Evolutionary conservation across 192 early-diverging fungal species (phyloP), one percentile per base, ranked within the genome.

Genomic region (Backusella morwellensis): DNA sequence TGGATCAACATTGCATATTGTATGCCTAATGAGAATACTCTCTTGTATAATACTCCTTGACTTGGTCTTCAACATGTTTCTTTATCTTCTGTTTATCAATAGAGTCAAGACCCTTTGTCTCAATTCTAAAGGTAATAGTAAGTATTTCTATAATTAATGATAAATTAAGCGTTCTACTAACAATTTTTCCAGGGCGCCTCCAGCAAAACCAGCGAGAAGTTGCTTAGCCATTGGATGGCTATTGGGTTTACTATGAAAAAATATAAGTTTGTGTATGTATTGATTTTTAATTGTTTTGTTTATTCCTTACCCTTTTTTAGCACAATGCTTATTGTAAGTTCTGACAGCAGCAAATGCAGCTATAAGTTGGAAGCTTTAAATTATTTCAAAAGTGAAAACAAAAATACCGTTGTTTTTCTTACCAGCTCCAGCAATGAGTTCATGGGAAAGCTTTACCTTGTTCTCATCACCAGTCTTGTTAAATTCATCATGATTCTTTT

Each of bases 31-130:
- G 42, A 44, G 42, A 44, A 15, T 19, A 44, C 15, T 44, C 42
- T 44, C 15, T 44, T 44, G 42, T 44, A 3, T 86, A 86, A 63
- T 81, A 77, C 4, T 78, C 12, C 36, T 76, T 34, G 32, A 80
- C 80, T 26, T 83, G 69, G 42, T 84, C 38, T 67, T 86, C 81
- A 74, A 82, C 85, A 63, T 86, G 77, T 11, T 77, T 77, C 80
- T 85, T 85, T 59, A 83, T 80, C 80, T 82, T 87, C 76, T 84
- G 75, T 41, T 78, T 74, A 73, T 87, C 86, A 54, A 87, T 23
- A 70, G 78, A 82, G 70, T 85, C 80, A 56, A 87, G 73, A 41
- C 86, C 84, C 82, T 87, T 85, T 82, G 84, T 82, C 77, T 85
- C 82, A 54, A 85, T 63, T 23, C 44, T 35, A 35, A 50, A 52